Conservation (phyloP, 139 green algal species). For the Chlamydomonas incerta region DNA sequence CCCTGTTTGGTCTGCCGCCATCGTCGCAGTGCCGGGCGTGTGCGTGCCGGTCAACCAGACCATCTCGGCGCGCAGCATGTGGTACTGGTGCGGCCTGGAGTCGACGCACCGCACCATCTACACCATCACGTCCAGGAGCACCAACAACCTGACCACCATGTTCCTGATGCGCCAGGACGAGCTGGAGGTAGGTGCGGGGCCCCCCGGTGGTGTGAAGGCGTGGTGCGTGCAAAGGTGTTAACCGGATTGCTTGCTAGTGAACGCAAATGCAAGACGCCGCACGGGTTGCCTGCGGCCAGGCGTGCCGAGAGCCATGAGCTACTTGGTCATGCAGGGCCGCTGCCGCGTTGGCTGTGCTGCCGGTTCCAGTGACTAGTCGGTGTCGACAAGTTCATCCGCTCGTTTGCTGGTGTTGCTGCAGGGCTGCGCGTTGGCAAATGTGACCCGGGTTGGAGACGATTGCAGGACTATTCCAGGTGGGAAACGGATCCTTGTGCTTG, state of each 20-base stretch:
- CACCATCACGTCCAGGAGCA: not conserved
- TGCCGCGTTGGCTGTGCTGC: too few relatives aligned
- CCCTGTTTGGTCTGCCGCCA: not conserved
- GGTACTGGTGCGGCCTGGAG: conserved; percentile 41
- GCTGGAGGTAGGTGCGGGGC: not conserved
- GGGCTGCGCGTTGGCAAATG: conserved; percentile 3
- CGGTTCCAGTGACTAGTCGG: too few relatives aligned
- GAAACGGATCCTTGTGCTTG: too few relatives aligned
- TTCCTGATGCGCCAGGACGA: conserved; percentile 9
- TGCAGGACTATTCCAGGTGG: conserved; percentile 22
- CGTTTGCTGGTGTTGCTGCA: not conserved
- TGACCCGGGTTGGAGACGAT: not conserved
- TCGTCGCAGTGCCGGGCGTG: conserved; percentile 1
- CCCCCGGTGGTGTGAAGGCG: too few relatives aligned
- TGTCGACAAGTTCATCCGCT: too few relatives aligned
- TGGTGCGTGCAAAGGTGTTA: too few relatives aligned
- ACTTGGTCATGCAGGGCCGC: too few relatives aligned
- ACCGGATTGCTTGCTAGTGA: too few relatives aligned
- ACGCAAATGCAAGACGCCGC: too few relatives aligned
- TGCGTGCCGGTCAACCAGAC: conserved; percentile 23
- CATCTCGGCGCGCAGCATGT: not conserved
- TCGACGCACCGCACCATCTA: conserved; percentile 25
- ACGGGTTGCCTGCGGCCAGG: too few relatives aligned
- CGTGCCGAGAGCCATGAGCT: too few relatives aligned
- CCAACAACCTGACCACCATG: conserved; percentile 5